Percentiles rank a stretch among this genome's conserved stretches.
Conservation (phyloP, 768 basidiomycete genomes). For the Russula dissimulans region DNA sequence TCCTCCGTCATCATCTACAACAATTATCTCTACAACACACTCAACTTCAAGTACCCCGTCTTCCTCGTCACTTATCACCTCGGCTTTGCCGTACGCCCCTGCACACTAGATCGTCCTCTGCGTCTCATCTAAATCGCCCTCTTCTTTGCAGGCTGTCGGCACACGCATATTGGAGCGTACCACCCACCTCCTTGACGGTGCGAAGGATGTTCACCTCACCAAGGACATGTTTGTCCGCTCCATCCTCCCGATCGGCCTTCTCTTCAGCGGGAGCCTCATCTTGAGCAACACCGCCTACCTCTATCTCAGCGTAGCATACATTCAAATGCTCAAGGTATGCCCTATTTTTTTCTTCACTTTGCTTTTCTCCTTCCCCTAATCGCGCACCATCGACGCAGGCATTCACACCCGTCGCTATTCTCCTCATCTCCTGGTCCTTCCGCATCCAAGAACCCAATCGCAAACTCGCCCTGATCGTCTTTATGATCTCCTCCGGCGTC, state of each 20-base stretch:
- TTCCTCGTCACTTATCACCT: slow-evolving; percentile 88
- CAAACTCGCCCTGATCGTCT: slow-evolving; percentile 71
- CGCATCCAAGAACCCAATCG: slow-evolving; percentile 82
- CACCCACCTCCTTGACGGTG: slow-evolving; percentile 69
- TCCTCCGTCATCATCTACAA: slow-evolving; percentile 94
- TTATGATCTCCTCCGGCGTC: slow-evolving; percentile 87
- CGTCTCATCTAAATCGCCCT: neutral
- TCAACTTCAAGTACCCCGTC: slow-evolving; percentile 82
- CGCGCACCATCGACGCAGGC: slow-evolving; percentile 36
- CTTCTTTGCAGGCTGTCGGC: slow-evolving; percentile 51
- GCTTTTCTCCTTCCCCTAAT: neutral
- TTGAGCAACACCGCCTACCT: slow-evolving; percentile 90
- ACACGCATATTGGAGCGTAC: slow-evolving; percentile 79
- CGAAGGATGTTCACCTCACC: slow-evolving; percentile 71
- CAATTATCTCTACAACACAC: slow-evolving; percentile 78
- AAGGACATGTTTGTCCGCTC: slow-evolving; percentile 70
- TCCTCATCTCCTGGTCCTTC: slow-evolving; percentile 88
- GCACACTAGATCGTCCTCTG: neutral
- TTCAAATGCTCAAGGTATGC: slow-evolving; percentile 89
- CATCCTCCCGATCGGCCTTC: slow-evolving; percentile 86
- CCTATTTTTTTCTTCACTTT: neutral
- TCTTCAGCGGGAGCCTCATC: slow-evolving; percentile 89
- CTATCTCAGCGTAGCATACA: slow-evolving; percentile 85
- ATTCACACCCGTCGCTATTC: slow-evolving; percentile 81
- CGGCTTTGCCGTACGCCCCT: slow-evolving; percentile 44